phyloP scores from a whole-genome alignment of 805 yeast species.

The Suhomyces tanzawaensis region DNA sequence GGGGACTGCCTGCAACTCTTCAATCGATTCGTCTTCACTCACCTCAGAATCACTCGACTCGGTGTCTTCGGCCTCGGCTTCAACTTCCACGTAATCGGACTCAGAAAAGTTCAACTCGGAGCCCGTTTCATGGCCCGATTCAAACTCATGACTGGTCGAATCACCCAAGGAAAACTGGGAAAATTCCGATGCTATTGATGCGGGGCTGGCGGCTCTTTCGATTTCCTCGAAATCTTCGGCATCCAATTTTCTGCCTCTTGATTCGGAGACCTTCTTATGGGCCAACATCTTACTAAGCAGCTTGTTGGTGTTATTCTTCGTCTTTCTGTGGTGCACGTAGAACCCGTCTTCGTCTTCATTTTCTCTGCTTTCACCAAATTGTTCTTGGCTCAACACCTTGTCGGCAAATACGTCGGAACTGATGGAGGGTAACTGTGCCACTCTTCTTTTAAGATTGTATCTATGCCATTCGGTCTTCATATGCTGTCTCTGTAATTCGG shows the following conservation, averaged over 20 bases:
- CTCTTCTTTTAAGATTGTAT: constrained; percentile 90
- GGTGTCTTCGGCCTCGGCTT: constrained; percentile 20
- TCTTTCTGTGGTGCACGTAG: constrained; percentile 29
- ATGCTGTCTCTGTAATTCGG: constrained; percentile 86
- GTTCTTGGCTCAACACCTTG: constrained; percentile 45
- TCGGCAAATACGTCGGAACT: constrained; percentile 56
- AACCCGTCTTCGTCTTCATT: constrained; percentile 58
- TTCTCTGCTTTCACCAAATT: constrained; percentile 11
- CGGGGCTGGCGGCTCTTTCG: constrained; percentile 50
- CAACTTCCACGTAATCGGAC: constrained; percentile 17
- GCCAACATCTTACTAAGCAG: constrained; percentile 41
- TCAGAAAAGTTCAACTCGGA: constrained; percentile 46
- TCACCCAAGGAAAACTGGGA: constrained; percentile 59
- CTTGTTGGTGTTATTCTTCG: constrained; percentile 14
- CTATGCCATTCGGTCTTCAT: constrained; percentile 99
- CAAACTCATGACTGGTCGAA: constrained; percentile 19
- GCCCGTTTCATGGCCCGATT: constrained; percentile 43
- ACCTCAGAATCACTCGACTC: constrained; percentile 9
- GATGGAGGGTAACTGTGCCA: constrained; percentile 57
- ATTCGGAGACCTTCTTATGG: constrained; percentile 18
- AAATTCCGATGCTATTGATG: constrained; percentile 52
- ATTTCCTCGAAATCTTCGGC: constrained; percentile 23
- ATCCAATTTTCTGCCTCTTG: constrained; percentile 36
- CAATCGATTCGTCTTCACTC: constrained; percentile 24
- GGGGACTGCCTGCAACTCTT: constrained; percentile 39